Evolutionary conservation across 129 eudicot species (phyloP).

Genomic region (Arctium minus): DNA sequence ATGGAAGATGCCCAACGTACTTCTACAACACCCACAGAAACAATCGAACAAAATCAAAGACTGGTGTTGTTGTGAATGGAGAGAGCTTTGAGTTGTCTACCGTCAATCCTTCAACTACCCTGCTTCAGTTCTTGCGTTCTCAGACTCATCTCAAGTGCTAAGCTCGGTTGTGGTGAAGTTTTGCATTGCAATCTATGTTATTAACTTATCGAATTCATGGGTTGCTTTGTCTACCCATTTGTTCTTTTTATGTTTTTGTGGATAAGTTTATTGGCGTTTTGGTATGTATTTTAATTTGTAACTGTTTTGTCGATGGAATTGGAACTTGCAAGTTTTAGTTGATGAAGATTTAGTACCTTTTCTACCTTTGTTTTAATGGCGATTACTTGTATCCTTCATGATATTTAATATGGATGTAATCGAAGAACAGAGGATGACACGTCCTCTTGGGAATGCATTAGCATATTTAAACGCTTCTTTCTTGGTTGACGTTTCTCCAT

Average conservation of each 20-base stretch:
- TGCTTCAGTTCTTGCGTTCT: slow-evolving; percentile 76
- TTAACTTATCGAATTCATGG: too few relatives aligned
- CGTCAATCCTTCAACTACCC: slow-evolving; percentile 71
- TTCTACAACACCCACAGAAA: not conserved
- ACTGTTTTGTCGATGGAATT: not conserved
- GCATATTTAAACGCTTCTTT: slow-evolving; percentile 87
- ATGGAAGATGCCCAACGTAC: not conserved
- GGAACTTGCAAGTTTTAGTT: too few relatives aligned
- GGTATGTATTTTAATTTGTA: not conserved
- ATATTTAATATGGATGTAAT: too few relatives aligned
- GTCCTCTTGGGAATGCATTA: slow-evolving; percentile 90
- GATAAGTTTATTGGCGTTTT: not conserved
- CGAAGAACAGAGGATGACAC: too few relatives aligned
- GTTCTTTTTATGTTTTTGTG: not conserved
- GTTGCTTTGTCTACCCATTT: too few relatives aligned
- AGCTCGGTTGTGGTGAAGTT: slow-evolving; percentile 98
- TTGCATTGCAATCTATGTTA: not conserved
- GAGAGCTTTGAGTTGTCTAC: slow-evolving; percentile 49
- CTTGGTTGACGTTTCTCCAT: slow-evolving; percentile 59
- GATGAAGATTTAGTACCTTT: too few relatives aligned
- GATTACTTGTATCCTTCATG: too few relatives aligned
- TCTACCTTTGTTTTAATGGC: too few relatives aligned
- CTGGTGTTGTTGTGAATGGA: slow-evolving; percentile 62
- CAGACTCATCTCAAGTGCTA: slow-evolving; percentile 72
- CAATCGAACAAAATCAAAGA: slow-evolving; percentile 2